phyloP scores from a whole-genome alignment of 139 green algal species.

The Volvox reticuliferus region DNA sequence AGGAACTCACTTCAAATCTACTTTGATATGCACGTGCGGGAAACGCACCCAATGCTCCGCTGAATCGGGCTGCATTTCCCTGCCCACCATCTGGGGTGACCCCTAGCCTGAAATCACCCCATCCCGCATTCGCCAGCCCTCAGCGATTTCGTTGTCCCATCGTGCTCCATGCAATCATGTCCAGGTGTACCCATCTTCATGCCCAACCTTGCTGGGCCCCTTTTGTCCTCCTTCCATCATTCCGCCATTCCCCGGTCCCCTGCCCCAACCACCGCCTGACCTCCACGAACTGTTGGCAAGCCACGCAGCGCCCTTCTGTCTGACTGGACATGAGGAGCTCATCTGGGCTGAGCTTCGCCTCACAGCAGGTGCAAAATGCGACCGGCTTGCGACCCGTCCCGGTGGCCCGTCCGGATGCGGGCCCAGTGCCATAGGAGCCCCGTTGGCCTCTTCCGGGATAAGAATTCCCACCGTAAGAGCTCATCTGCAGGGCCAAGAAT shows the following conservation, averaged over 20 bases:
- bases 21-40: no score
- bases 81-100: no score
- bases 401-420: neutral
- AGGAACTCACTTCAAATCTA: no score
- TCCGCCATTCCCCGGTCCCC: neutral
- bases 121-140: no score
- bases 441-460: neutral
- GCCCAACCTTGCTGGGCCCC: no score
- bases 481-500: neutral
- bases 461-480: neutral
- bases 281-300: constrained; percentile 41
- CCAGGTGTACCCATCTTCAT: no score
- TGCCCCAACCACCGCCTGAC: neutral
- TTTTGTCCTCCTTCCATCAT: no score
- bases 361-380: constrained; percentile 1
- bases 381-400: neutral
- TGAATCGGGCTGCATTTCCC: no score
- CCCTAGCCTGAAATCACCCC: no score
- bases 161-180: no score
- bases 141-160: neutral
- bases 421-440: neutral
- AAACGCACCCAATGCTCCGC: no score
- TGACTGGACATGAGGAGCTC: neutral
- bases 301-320: constrained; percentile 24
- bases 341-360: constrained; percentile 25